Conservation (phyloP, 23 red algal genomes). For the Pyropia haitanensis region DNA sequence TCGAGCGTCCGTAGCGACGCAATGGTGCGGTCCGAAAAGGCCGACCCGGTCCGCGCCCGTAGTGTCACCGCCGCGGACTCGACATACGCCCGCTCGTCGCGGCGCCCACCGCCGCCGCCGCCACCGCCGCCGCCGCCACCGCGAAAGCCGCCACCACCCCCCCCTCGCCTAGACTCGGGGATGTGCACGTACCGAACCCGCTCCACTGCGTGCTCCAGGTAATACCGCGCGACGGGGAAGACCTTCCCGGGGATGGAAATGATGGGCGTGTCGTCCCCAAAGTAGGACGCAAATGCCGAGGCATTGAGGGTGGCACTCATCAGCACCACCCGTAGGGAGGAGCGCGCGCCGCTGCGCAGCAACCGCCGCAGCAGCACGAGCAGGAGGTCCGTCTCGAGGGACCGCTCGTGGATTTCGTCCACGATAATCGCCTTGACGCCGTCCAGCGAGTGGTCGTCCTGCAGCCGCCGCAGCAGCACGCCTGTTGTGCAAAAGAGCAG, state of each 20-base stretch:
- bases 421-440: conserved; percentile 17
- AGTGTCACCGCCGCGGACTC: too few relatives aligned
- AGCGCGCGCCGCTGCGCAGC: conserved; percentile 3
- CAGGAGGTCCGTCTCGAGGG: conserved; percentile 32
- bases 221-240: conserved; percentile 15
- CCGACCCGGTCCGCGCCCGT: too few relatives aligned
- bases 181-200: neutral
- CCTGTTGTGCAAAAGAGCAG: conserved; percentile 29
- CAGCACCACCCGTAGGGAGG: conserved; percentile 11
- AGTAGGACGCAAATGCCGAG: conserved; percentile 16
- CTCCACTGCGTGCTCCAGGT: neutral
- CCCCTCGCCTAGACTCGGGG: neutral
- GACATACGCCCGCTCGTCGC: neutral
- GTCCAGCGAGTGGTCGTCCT: conserved; percentile 4
- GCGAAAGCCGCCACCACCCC: conserved; percentile 6
- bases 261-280: conserved; percentile 3
- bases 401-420: conserved; percentile 34
- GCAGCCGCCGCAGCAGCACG: conserved; percentile 21
- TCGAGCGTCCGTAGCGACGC: too few relatives aligned
- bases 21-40: too few relatives aligned
- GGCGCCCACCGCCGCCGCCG: conserved; percentile 10
- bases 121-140: conserved; percentile 10
- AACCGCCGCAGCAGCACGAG: conserved; percentile 17
- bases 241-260: conserved; percentile 6
- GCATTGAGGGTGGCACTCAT: conserved; percentile 41